Conservation (phyloP, 2,329 filamentous ascomycete genomes). For the Ophiostoma sp. region DNA sequence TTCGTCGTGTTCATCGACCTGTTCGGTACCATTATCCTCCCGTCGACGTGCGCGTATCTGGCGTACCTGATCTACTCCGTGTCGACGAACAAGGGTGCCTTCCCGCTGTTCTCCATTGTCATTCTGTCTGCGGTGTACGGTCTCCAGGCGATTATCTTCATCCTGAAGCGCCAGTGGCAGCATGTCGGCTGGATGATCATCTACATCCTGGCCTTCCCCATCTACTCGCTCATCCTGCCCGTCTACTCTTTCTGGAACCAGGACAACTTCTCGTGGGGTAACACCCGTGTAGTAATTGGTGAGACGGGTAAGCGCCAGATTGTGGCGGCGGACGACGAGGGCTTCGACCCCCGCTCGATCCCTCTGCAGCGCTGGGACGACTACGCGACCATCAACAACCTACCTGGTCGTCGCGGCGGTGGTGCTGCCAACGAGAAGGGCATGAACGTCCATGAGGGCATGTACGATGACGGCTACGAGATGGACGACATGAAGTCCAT, state of each 20-base stretch:
- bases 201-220: slow-evolving; percentile 91
- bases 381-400: slow-evolving; percentile 81
- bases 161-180: slow-evolving; percentile 96
- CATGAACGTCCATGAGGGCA: slow-evolving; percentile 50
- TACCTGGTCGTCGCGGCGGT: slow-evolving; percentile 84
- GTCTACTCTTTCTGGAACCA: slow-evolving; percentile 99
- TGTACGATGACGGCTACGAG: slow-evolving; percentile 70
- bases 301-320: slow-evolving; percentile 90
- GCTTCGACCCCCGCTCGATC: slow-evolving; percentile 88
- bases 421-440: slow-evolving; percentile 57
- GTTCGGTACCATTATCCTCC: slow-evolving; percentile 86
- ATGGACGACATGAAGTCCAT: slow-evolving; percentile 98
- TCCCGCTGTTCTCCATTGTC: slow-evolving; percentile 83
- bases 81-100: slow-evolving; percentile 66
- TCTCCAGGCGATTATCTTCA: slow-evolving; percentile 93
- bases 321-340: slow-evolving; percentile 81
- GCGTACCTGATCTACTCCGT: slow-evolving; percentile 83
- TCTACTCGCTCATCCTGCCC: slow-evolving; percentile 88
- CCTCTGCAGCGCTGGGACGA: slow-evolving; percentile 97
- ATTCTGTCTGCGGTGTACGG: slow-evolving; percentile 93
- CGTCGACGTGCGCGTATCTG: slow-evolving; percentile 83
- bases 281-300: slow-evolving; percentile 93
- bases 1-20: slow-evolving; percentile 96
- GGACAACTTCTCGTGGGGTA: slow-evolving; percentile 98
- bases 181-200: slow-evolving; percentile 99